Conservation (phyloP, 1,139 yeast species). For the Diutina mesorugosa region DNA sequence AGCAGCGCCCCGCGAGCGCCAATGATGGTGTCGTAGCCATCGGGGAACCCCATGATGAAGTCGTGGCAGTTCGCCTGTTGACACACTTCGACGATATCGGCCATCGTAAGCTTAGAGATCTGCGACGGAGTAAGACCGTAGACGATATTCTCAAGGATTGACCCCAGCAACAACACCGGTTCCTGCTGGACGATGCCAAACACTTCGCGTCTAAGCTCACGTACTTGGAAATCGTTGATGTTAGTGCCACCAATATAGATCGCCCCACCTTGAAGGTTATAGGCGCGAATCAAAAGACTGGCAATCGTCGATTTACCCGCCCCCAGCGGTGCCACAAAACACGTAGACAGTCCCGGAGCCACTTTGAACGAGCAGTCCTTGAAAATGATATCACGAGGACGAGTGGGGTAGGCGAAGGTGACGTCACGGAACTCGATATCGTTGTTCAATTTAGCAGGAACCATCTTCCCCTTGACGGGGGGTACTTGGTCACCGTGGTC, state of each 20-base stretch:
- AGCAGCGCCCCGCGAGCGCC: conserved; percentile 47
- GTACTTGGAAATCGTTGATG: conserved; percentile 50
- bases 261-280: conserved; percentile 42
- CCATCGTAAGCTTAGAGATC: conserved; percentile 25
- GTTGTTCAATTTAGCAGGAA: conserved; percentile 31
- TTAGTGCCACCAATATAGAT: conserved; percentile 57
- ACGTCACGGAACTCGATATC: conserved; percentile 57
- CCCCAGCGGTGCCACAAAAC: conserved; percentile 88
- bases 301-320: conserved; percentile 86
- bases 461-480: conserved; percentile 25
- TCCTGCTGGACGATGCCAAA: conserved; percentile 87
- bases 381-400: conserved; percentile 65
- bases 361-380: conserved; percentile 49
- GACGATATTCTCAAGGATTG: conserved; percentile 65
- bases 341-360: conserved; percentile 64
- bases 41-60: conserved; percentile 36
- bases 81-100: conserved; percentile 28
- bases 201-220: conserved; percentile 53
- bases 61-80: conserved; percentile 46
- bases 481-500: conserved; percentile 32
- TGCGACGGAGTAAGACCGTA: conserved; percentile 58
- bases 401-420: conserved; percentile 72
- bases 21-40: conserved; percentile 39
- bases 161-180: conserved; percentile 69
- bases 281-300: conserved; percentile 58